These are phyloP conservation scores for Aspergillus viridinutans DNA, from an alignment of 2,329 filamentous ascomycete species.

Conservation along the genomic window DNA sequence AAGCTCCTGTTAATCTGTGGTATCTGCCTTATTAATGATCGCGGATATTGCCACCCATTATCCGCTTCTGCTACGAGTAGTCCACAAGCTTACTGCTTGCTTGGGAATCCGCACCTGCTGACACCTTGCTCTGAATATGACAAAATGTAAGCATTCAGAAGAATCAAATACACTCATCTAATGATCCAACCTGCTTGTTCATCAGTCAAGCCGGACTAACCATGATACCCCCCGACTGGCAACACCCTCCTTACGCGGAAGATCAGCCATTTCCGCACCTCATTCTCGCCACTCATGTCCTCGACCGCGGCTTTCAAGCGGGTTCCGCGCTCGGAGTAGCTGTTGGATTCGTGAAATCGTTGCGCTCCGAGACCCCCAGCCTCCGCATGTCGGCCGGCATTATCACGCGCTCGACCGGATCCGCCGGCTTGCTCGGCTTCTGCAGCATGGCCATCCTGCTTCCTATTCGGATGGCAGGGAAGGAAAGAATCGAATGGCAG, in stretches of 20 bases:
- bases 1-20: too few relatives aligned
- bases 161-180: not conserved
- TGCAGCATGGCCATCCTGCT: conserved; percentile 45
- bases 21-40: too few relatives aligned
- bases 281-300: conserved; percentile 58
- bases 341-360: conserved; percentile 25
- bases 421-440: conserved; percentile 45
- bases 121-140: not conserved
- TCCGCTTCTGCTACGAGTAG: too few relatives aligned
- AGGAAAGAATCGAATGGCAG: conserved; percentile 59
- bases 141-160: not conserved
- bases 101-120: too few relatives aligned
- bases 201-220: not conserved
- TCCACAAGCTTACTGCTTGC: not conserved
- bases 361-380: conserved; percentile 19
- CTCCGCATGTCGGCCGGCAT: conserved; percentile 32
- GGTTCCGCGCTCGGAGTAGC: conserved; percentile 50
- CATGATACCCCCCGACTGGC: conserved; percentile 32
- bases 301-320: conserved; percentile 52
- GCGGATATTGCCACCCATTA: not conserved
- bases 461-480: conserved; percentile 50
- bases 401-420: conserved; percentile 38
- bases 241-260: conserved; percentile 57
- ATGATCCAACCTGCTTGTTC: not conserved
- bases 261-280: conserved; percentile 55